A percentile compares a stretch with the other conserved stretches of the same genome.
Conservation (phyloP, 179 eudicot genomes). For the Vitellaria paradoxa region DNA sequence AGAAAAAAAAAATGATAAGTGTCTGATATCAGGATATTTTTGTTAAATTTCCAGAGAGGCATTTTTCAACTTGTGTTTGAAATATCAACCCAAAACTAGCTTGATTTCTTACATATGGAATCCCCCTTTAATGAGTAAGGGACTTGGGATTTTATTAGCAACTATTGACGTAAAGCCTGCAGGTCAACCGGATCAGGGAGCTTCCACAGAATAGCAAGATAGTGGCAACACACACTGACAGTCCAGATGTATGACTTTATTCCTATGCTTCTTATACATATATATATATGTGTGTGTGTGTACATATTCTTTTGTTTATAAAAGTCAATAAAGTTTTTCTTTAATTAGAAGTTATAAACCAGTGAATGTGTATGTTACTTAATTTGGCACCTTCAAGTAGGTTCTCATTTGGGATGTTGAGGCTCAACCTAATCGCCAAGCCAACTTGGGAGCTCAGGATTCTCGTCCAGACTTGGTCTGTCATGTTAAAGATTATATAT, state of each 20-base stretch:
- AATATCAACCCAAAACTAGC: not conserved
- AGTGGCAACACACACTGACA: slow-evolving; percentile 96
- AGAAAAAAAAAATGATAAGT: not conserved
- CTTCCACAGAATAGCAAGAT: slow-evolving; percentile 95
- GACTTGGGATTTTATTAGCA: not conserved
- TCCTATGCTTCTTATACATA: not conserved
- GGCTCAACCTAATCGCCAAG: slow-evolving; percentile 88
- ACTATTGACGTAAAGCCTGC: slow-evolving; percentile 22
- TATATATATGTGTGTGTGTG: too few relatives aligned
- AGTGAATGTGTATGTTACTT: too few relatives aligned
- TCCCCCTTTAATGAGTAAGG: not conserved
- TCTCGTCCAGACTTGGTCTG: slow-evolving; percentile 94
- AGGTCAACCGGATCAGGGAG: slow-evolving; percentile 98
- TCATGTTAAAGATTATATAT: not conserved
- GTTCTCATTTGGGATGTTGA: slow-evolving; percentile 98
- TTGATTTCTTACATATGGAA: not conserved
- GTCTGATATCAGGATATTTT: not conserved
- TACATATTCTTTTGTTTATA: not conserved
- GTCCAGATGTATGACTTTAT: slow-evolving; percentile 78
- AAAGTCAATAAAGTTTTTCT: not conserved
- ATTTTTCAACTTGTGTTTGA: not conserved
- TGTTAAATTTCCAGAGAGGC: not conserved
- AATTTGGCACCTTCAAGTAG: slow-evolving; percentile 25
- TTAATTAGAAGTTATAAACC: too few relatives aligned
- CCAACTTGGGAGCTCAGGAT: slow-evolving; percentile 72